phyloP scores from a whole-genome alignment of 129 eudicot species.

The Cynara cardunculus region DNA sequence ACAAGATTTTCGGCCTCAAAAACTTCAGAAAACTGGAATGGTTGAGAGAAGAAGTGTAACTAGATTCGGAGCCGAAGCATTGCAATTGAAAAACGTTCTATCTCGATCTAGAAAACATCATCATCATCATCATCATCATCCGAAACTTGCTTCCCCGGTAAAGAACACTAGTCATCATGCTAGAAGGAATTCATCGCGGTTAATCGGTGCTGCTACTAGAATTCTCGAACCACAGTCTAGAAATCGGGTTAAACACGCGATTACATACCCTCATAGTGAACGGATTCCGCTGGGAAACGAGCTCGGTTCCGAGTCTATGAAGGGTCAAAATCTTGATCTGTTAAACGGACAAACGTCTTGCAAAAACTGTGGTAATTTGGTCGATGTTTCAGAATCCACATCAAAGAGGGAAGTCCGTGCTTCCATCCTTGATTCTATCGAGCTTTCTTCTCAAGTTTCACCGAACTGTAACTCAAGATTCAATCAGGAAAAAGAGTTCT shows the following conservation, averaged over 20 bases:
- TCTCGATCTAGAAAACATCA: constrained; percentile 64
- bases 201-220: constrained; percentile 76
- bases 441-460: constrained; percentile 24
- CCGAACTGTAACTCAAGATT: constrained; percentile 29
- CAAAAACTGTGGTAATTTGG: constrained; percentile 47
- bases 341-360: constrained; percentile 41
- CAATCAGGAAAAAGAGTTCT: constrained; percentile 27
- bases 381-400: constrained; percentile 32
- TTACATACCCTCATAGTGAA: constrained; percentile 39
- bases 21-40: constrained; percentile 64
- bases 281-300: constrained; percentile 12
- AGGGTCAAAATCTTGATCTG: constrained; percentile 12
- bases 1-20: constrained; percentile 70
- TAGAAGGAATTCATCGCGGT: constrained; percentile 45
- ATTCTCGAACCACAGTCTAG: constrained; percentile 70
- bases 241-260: constrained; percentile 44
- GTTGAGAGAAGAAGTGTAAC: constrained; percentile 43
- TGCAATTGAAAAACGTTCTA: constrained; percentile 61
- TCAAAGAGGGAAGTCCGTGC: constrained; percentile 27
- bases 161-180: constrained; percentile 51
- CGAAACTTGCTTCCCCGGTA: constrained; percentile 60
- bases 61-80: constrained; percentile 63
- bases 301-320: constrained; percentile 26
- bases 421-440: constrained; percentile 9
- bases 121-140: constrained; percentile 37